Evolutionary conservation across 78 protist genomes (phyloP).

Genomic region (Carpediemonas membranifera): DNA sequence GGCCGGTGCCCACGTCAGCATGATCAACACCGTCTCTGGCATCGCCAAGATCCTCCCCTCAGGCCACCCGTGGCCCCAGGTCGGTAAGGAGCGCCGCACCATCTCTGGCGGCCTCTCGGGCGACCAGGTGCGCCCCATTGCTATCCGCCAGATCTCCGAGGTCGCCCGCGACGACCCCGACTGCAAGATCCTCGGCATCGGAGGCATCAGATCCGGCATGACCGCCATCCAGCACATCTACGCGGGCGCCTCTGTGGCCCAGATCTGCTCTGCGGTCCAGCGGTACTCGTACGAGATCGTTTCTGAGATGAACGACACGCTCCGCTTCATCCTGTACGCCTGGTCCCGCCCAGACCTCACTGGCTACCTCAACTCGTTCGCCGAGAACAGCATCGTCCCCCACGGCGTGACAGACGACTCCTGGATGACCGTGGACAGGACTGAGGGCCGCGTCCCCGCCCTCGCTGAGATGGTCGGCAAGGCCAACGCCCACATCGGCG

Average conservation of each 20-base stretch:
- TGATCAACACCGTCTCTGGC: slow-evolving; percentile 62
- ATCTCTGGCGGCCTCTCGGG: slow-evolving; percentile 11
- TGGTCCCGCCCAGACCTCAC: not conserved
- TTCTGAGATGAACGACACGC: not conserved
- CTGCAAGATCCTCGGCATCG: not conserved
- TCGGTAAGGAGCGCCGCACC: not conserved
- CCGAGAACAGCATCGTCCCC: too few species aligned
- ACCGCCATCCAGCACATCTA: slow-evolving; percentile 6
- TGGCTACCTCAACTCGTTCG: too few species aligned
- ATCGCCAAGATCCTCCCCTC: not conserved
- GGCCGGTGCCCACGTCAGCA: slow-evolving; percentile 83
- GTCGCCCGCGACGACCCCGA: not conserved
- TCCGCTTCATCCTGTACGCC: not conserved
- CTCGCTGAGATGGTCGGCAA: too few species aligned
- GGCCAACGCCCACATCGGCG: too few species aligned
- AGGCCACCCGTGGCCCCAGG: slow-evolving; percentile 11
- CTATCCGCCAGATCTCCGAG: not conserved
- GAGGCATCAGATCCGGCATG: not conserved
- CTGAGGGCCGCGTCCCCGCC: too few species aligned
- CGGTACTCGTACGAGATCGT: not conserved
- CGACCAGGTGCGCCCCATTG: not conserved
- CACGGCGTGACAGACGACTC: too few species aligned
- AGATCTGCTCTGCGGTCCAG: not conserved
- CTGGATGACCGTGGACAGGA: too few species aligned
- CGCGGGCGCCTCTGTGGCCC: slow-evolving; percentile 8